Evolutionary conservation across 2,329 filamentous ascomycete species (phyloP).

Genomic region (Westerdykella aurantiaca): DNA sequence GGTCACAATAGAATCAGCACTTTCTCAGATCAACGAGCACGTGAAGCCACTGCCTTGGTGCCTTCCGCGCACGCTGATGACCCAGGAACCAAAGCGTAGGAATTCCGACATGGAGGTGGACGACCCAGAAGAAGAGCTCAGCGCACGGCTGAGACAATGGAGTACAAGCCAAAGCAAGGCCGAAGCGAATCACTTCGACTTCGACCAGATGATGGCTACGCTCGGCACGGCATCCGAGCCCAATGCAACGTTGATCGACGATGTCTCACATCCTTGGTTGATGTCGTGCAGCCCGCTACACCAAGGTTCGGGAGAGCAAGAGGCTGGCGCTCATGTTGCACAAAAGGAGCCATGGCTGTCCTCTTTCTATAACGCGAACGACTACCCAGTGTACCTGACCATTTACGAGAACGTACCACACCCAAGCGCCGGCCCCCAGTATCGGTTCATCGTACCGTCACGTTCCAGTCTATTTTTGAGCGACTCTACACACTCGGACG

Average conservation of each 20-base stretch:
- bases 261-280: constrained; percentile 18
- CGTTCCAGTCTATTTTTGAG: constrained; percentile 48
- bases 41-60: constrained; percentile 21
- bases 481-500: constrained; percentile 32
- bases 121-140: constrained; percentile 25
- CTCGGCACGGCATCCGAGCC: constrained; percentile 19
- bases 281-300: constrained; percentile 21
- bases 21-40: constrained; percentile 28
- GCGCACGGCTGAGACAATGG: constrained; percentile 27
- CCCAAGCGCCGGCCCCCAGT: constrained; percentile 6
- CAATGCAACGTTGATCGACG: constrained; percentile 12
- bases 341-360: constrained; percentile 21
- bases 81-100: constrained; percentile 12
- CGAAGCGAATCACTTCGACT: constrained; percentile 16
- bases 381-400: constrained; percentile 19
- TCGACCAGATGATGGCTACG: constrained; percentile 33
- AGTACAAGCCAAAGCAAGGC: constrained; percentile 19
- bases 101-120: constrained; percentile 14
- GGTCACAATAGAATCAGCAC: constrained; percentile 35
- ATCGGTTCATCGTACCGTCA: constrained; percentile 45
- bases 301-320: constrained; percentile 9
- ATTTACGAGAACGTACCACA: constrained; percentile 11
- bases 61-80: constrained; percentile 17
- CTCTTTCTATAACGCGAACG: constrained; percentile 27
- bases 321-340: constrained; percentile 6